These are phyloP conservation scores for Psilocybe sp. DNA, from an alignment of 768 basidiomycete genomes.

Conservation along the genomic window DNA sequence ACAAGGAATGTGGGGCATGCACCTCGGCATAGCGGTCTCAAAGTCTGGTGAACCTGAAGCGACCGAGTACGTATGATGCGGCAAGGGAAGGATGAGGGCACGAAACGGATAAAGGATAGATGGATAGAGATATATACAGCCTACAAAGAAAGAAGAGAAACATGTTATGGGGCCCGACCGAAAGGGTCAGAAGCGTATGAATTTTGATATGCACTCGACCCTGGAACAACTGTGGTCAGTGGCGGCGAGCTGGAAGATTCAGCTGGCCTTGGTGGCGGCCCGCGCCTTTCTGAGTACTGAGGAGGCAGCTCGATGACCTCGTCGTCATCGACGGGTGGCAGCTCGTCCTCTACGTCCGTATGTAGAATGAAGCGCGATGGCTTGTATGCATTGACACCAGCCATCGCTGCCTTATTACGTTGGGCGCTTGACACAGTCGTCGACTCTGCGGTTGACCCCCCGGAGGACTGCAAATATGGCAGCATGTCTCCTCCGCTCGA, in stretches of 20 bases:
- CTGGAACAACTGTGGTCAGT: constrained; percentile 1
- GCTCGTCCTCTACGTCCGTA: constrained; percentile 62
- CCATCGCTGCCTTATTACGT: constrained; percentile 59
- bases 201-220: constrained; percentile 8
- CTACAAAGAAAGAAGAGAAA: no score
- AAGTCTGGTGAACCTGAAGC: no score
- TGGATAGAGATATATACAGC: no score
- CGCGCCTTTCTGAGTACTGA: constrained; percentile 58
- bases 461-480: constrained; percentile 1
- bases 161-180: no score
- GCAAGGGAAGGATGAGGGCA: no score
- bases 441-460: constrained; percentile 1
- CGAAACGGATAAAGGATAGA: no score
- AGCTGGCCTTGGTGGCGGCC: constrained; percentile 6
- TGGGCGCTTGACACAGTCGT: constrained; percentile 34
- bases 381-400: constrained; percentile 39
- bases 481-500: not conserved
- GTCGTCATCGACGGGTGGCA: constrained; percentile 38
- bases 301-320: constrained; percentile 76
- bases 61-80: no score
- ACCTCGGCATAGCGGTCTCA: no score
- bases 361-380: constrained; percentile 63
- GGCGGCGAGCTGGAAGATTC: not conserved
- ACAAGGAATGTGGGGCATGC: no score
- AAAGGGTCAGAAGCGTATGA: no score